Conservation (phyloP, 768 basidiomycete genomes). For the Holtermannia corniformis region DNA sequence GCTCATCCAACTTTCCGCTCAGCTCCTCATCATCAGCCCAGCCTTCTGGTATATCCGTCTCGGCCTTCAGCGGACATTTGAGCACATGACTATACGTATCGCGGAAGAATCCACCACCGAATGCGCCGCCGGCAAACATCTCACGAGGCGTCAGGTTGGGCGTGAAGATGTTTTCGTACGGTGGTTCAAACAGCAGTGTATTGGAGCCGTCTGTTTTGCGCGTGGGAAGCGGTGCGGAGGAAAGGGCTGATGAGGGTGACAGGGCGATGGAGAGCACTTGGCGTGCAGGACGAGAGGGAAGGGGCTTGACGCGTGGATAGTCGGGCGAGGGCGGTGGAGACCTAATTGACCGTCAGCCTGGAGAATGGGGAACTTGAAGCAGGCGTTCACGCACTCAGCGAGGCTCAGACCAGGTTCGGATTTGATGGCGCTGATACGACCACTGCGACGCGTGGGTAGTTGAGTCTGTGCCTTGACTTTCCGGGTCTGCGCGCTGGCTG, state of each 20-base stretch:
- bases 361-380: too few relatives aligned
- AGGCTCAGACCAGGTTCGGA: too few relatives aligned
- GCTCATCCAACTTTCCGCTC: neutral
- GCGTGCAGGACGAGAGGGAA: neutral
- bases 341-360: too few relatives aligned
- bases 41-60: slow-evolving; percentile 6
- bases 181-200: slow-evolving; percentile 30
- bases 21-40: neutral
- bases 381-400: too few relatives aligned
- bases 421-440: neutral
- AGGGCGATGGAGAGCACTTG: neutral
- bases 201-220: slow-evolving; percentile 17
- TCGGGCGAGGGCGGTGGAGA: too few relatives aligned
- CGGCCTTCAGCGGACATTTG: slow-evolving; percentile 13
- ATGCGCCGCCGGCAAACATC: slow-evolving; percentile 38
- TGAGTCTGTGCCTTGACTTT: too few relatives aligned
- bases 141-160: slow-evolving; percentile 40
- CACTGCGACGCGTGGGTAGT: neutral
- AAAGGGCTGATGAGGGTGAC: neutral
- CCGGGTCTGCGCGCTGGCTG: too few relatives aligned
- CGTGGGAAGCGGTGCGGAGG: slow-evolving; percentile 14
- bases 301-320: too few relatives aligned
- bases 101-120: slow-evolving; percentile 38
- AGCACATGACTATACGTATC: slow-evolving; percentile 32
- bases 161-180: slow-evolving; percentile 34